Evolutionary conservation across 345 rosid species (phyloP).

Genomic region (Eucalyptus sp.): DNA sequence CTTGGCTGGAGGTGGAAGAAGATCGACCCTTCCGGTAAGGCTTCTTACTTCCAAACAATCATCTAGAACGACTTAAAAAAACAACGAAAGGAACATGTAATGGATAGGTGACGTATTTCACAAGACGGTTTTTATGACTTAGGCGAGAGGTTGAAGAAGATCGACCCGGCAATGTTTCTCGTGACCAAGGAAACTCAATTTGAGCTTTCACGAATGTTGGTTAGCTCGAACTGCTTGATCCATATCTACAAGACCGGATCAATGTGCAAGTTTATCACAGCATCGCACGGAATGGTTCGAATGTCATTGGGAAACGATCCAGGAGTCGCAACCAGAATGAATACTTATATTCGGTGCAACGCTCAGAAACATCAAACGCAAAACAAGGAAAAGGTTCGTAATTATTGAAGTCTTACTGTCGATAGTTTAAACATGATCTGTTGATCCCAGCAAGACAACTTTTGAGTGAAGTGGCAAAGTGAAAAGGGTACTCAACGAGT

Average conservation of each 20-base stretch:
- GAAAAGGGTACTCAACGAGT: not conserved
- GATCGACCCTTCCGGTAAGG: not conserved
- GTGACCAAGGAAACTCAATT: not conserved
- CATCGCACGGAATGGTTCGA: not conserved
- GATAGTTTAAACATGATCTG: not conserved
- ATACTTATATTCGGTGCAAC: accelerated
- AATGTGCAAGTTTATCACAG: not conserved
- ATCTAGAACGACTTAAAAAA: not conserved
- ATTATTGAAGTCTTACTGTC: not conserved
- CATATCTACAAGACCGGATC: not conserved
- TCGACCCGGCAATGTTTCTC: not conserved
- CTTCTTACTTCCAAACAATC: not conserved
- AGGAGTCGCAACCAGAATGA: not conserved
- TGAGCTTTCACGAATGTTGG: not conserved
- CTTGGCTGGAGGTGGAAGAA: not conserved
- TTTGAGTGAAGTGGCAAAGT: not conserved
- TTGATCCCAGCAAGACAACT: not conserved
- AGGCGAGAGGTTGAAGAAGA: not conserved
- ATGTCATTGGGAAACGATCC: not conserved
- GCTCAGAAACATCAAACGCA: not conserved
- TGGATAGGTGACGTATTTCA: not conserved
- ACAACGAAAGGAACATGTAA: not conserved
- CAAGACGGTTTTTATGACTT: not conserved
- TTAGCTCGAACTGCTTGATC: not conserved
- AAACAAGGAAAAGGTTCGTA: not conserved